These are phyloP conservation scores for Yamadazyma kitorensis DNA, from an alignment of 805 yeast genomes.

Conservation along the genomic window DNA sequence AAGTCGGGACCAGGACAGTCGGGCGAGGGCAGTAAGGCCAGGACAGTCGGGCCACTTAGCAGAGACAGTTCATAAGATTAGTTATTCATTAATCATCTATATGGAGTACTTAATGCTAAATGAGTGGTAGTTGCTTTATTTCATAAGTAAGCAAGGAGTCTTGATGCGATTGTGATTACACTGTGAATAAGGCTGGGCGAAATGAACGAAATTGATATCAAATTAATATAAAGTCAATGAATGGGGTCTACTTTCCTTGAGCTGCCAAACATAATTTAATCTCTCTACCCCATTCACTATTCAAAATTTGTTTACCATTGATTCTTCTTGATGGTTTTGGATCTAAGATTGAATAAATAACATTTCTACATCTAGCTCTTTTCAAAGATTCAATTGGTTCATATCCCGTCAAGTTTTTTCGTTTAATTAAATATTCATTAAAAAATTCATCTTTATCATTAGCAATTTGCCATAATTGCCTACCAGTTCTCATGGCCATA, in stretches of 20 bases:
- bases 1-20: no score
- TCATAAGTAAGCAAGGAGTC: no score
- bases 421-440: constrained; percentile 65
- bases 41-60: no score
- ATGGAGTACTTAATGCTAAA: no score
- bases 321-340: constrained; percentile 87
- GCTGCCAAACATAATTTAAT: constrained; percentile 78
- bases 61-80: no score
- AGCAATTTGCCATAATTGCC: constrained; percentile 90
- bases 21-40: no score
- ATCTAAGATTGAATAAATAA: constrained; percentile 87
- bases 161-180: no score
- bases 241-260: constrained; percentile 37
- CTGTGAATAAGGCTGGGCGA: no score
- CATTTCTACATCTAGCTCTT: constrained; percentile 87
- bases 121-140: no score
- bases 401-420: constrained; percentile 82
- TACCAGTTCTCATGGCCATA: constrained; percentile 92
- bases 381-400: constrained; percentile 87
- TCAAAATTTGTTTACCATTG: constrained; percentile 82
- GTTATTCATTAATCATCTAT: constrained; percentile 7
- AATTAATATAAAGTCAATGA: no score
- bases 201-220: no score
- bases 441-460: constrained; percentile 74
- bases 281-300: constrained; percentile 95